phyloP scores from a whole-genome alignment of 257 asterid species.

The Capsicum rhomboideum region DNA sequence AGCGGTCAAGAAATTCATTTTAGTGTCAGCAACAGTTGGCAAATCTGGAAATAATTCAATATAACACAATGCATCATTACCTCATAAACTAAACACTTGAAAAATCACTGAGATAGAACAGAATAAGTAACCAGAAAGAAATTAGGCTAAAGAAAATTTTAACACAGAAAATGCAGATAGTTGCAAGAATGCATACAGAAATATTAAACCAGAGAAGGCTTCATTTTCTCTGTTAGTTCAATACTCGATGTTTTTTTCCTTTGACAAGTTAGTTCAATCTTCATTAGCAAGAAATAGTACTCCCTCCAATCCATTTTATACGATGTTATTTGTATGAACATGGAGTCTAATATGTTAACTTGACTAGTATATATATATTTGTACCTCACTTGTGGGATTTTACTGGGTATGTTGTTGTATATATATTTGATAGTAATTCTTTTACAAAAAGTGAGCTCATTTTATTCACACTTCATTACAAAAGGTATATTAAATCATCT shows the following conservation, averaged over 20 bases:
- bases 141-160: not conserved
- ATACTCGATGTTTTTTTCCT: not conserved
- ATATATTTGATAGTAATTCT: too few species aligned
- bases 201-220: not conserved
- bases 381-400: too few species aligned
- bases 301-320: not conserved
- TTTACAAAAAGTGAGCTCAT: not conserved
- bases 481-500: not conserved
- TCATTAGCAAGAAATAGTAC: not conserved
- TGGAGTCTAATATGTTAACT: not conserved
- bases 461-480: not conserved
- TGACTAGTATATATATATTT: not conserved
- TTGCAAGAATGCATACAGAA: not conserved
- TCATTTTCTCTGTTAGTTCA: not conserved
- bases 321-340: not conserved
- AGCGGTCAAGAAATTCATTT: slow-evolving; percentile 67
- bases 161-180: not conserved
- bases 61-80: not conserved
- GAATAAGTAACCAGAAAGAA: not conserved
- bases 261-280: not conserved
- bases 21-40: slow-evolving; percentile 83
- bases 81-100: not conserved
- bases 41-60: slow-evolving; percentile 40
- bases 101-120: not conserved
- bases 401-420: too few species aligned